Percentiles rank a stretch among this genome's conserved stretches.
These are phyloP conservation scores for Trametes polyzona DNA, from an alignment of 1,284 basidiomycete genomes.

Conservation along the genomic window DNA sequence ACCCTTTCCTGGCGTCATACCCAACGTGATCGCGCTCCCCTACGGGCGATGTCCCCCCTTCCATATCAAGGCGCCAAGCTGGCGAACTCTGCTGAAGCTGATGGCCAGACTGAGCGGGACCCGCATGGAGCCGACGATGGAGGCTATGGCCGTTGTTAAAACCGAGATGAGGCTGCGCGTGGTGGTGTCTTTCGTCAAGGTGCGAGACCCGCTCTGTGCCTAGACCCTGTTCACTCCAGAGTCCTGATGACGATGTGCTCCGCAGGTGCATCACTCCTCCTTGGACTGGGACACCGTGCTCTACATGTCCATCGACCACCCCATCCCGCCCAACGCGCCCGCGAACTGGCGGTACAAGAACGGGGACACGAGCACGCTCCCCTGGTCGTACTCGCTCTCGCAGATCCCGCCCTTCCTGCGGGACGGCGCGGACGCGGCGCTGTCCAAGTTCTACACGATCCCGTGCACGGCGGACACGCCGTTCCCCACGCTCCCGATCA, in stretches of 20 bases:
- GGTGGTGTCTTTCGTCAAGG: conserved; percentile 78
- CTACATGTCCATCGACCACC: conserved; percentile 75
- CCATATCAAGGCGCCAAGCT: conserved; percentile 71
- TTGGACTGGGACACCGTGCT: conserved; percentile 71
- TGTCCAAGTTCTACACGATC: conserved; percentile 72
- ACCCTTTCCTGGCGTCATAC: conserved; percentile 59
- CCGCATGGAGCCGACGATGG: conserved; percentile 68
- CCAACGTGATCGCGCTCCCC: conserved; percentile 71
- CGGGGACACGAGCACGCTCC: conserved; percentile 63
- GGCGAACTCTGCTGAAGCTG: conserved; percentile 71
- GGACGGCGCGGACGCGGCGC: conserved; percentile 59
- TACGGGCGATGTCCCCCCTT: conserved; percentile 68
- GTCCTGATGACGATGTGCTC: no score
- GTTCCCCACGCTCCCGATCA: conserved; percentile 70
- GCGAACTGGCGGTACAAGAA: conserved; percentile 54
- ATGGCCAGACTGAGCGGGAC: conserved; percentile 73
- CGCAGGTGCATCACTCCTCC: conserved; percentile 58
- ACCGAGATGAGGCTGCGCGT: conserved; percentile 64
- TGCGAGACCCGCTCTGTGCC: conserved; percentile 29
- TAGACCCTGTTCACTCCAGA: neutral
- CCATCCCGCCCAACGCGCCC: conserved; percentile 50
- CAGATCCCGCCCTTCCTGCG: conserved; percentile 61
- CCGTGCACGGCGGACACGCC: conserved; percentile 61
- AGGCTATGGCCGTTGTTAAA: conserved; percentile 62
- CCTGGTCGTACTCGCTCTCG: conserved; percentile 70